Conservation (phyloP, 768 basidiomycete genomes). For the Polyporus arcularius region DNA sequence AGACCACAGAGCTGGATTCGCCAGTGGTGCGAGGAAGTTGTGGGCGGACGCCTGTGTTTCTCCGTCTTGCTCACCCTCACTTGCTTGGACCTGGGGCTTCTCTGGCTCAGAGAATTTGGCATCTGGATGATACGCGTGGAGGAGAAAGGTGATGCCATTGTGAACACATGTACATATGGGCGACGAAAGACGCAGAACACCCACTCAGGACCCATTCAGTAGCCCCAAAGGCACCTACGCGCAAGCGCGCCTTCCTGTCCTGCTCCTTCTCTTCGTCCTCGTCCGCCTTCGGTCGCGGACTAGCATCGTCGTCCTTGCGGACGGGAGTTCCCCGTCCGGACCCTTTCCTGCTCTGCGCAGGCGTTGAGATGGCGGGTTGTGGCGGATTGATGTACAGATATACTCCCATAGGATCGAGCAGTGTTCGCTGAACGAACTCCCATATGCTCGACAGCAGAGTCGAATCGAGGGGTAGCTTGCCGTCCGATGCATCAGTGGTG, state of each 20-base stretch:
- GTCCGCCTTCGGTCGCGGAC: conserved; percentile 47
- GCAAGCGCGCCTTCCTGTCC: conserved; percentile 70
- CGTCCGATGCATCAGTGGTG: conserved; percentile 1
- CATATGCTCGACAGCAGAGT: conserved; percentile 40
- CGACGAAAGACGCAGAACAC: conserved; percentile 25
- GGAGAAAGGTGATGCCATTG: background rate
- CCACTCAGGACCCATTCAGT: conserved; percentile 64
- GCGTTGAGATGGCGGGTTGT: conserved; percentile 37
- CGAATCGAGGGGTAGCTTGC: conserved; percentile 35
- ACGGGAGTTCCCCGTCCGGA: conserved; percentile 35
- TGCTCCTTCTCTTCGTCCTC: conserved; percentile 66
- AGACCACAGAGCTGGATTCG: conserved; percentile 61
- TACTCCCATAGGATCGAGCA: conserved; percentile 62
- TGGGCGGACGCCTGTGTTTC: conserved; percentile 13
- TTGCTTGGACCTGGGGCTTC: conserved; percentile 3
- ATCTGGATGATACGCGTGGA: conserved; percentile 1
- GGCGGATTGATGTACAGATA: conserved; percentile 65
- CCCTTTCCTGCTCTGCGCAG: conserved; percentile 31
- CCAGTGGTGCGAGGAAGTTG: conserved; percentile 42
- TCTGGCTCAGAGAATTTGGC: conserved; percentile 4
- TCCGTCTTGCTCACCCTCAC: background rate
- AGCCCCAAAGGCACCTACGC: conserved; percentile 68
- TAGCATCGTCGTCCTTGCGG: conserved; percentile 38
- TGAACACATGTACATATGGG: conserved; percentile 7
- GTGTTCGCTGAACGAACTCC: conserved; percentile 52